phyloP scores from a whole-genome alignment of 352 stramenopile genomes.

The Globisporangium paddicum region DNA sequence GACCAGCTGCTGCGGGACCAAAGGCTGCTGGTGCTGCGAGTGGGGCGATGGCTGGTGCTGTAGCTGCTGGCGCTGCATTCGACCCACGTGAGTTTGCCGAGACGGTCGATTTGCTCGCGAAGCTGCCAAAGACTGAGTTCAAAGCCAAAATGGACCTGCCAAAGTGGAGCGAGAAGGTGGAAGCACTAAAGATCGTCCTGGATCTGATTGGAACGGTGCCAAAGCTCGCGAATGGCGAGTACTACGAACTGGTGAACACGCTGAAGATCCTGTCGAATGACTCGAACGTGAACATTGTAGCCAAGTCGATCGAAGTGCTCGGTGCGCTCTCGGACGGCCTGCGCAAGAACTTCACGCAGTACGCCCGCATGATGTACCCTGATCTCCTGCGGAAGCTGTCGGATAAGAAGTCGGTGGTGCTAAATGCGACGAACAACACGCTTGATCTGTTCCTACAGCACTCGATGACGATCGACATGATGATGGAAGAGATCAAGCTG shows the following conservation, averaged over 20 bases:
- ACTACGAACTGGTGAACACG: conserved; percentile 82
- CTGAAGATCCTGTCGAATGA: conserved; percentile 78
- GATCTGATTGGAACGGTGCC: conserved; percentile 75
- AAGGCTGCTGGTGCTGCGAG: conserved; percentile 3
- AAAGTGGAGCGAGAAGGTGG: conserved; percentile 88
- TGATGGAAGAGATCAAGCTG: conserved; percentile 83
- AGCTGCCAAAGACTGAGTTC: conserved; percentile 78
- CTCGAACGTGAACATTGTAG: conserved; percentile 86
- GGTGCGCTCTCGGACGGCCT: conserved; percentile 73
- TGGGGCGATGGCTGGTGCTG: conserved; percentile 9
- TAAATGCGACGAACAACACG: conserved; percentile 80
- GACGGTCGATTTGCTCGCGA: conserved; percentile 78
- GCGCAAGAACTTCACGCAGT: conserved; percentile 76
- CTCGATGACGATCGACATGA: conserved; percentile 80
- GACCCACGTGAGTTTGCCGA: conserved; percentile 84
- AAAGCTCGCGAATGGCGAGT: conserved; percentile 84
- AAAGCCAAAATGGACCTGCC: conserved; percentile 62
- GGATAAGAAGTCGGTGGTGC: conserved; percentile 83
- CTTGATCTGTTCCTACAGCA: conserved; percentile 80
- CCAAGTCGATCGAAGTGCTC: conserved; percentile 82
- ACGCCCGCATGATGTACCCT: conserved; percentile 69
- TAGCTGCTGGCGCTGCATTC: conserved; percentile 22
- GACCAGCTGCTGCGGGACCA: conserved; percentile 13
- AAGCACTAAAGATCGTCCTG: conserved; percentile 81
- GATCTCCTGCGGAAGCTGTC: conserved; percentile 81